These are phyloP conservation scores for Solanum paucissectum DNA, from an alignment of 257 asterid species.

Conservation along the genomic window DNA sequence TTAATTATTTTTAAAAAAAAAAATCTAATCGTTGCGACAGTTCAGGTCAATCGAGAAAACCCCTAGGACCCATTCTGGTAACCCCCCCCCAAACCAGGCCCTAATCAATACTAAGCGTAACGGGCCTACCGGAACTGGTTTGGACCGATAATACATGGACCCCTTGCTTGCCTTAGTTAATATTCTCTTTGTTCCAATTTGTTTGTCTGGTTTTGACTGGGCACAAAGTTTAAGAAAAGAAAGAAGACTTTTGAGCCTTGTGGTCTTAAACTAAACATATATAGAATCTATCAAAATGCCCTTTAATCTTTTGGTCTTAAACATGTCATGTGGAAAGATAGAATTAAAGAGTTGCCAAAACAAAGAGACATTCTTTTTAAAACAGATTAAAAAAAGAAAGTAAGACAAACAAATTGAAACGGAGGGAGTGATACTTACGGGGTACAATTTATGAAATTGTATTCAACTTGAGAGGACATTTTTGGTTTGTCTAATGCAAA, in stretches of 20 bases:
- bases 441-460: background rate
- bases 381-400: background rate
- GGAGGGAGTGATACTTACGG: background rate
- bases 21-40: no score
- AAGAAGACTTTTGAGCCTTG: background rate
- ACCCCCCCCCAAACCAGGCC: no score
- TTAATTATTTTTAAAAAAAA: no score
- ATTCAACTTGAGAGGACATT: background rate
- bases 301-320: background rate
- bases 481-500: background rate
- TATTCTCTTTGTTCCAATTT: background rate
- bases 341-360: background rate
- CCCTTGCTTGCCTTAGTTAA: no score
- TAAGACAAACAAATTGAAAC: background rate
- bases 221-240: background rate
- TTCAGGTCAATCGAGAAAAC: no score
- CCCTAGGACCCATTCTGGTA: no score
- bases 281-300: background rate
- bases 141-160: no score
- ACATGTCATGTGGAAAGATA: background rate
- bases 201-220: background rate
- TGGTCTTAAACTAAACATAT: background rate
- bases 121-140: no score
- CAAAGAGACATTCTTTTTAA: background rate
- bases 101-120: no score